phyloP scores from a whole-genome alignment of 108 stramenopile genomes.

The Conticribra weissflogii region DNA sequence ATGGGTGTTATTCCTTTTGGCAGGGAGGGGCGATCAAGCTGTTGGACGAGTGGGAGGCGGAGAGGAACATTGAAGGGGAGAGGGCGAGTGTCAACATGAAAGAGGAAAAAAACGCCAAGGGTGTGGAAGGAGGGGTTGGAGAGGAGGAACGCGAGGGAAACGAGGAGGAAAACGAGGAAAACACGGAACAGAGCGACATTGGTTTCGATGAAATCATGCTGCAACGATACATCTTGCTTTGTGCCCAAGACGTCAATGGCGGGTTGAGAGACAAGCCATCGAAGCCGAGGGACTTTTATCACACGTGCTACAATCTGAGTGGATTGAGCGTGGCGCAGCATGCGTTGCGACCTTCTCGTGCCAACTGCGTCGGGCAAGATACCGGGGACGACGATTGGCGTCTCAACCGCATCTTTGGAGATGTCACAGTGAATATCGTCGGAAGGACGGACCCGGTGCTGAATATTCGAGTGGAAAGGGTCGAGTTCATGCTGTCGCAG shows the following conservation, averaged over 20 bases:
- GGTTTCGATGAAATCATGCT: constrained; percentile 77
- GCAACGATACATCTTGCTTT: constrained; percentile 95
- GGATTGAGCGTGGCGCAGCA: constrained; percentile 94
- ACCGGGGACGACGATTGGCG: neutral
- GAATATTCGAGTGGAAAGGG: constrained; percentile 47
- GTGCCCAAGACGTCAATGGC: constrained; percentile 97
- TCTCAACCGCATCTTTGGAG: constrained; percentile 40
- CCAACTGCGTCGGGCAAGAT: neutral
- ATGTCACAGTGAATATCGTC: constrained; percentile 28
- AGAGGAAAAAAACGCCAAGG: neutral
- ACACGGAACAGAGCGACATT: neutral
- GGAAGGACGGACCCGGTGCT: constrained; percentile 44
- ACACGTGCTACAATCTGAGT: constrained; percentile 96
- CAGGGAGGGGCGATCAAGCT: constrained; percentile 92
- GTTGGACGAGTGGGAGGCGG: constrained; percentile 50
- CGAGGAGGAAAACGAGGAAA: neutral
- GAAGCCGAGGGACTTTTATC: constrained; percentile 95
- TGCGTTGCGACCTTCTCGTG: constrained; percentile 27
- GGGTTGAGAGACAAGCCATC: constrained; percentile 93
- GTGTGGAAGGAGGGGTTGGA: no score
- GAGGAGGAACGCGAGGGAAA: no score
- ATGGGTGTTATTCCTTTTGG: constrained; percentile 99
- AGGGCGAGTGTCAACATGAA: neutral
- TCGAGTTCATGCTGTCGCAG: constrained; percentile 31
- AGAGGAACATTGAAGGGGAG: neutral